These are phyloP conservation scores for Blastobotrys raffinosifermentans DNA, from an alignment of 1,139 yeast genomes.

Conservation along the genomic window DNA sequence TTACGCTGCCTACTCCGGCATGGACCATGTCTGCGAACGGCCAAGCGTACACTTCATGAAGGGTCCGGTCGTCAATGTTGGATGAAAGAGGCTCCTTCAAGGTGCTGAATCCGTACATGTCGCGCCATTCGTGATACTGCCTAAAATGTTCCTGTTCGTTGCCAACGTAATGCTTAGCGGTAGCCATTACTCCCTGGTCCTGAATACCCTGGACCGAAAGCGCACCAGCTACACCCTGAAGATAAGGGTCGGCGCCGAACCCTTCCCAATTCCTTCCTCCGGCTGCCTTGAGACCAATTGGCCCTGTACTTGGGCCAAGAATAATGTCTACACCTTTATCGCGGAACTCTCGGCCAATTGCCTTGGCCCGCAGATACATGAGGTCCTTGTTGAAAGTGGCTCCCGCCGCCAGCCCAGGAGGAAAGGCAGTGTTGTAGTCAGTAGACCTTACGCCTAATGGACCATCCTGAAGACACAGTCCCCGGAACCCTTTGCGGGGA, in stretches of 20 bases:
- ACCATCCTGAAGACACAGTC: slow-evolving; percentile 61
- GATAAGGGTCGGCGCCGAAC: slow-evolving; percentile 57
- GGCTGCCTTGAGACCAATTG: slow-evolving; percentile 54
- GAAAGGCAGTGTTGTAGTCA: slow-evolving; percentile 52
- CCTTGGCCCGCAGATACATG: slow-evolving; percentile 48
- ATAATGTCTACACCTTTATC: slow-evolving; percentile 53
- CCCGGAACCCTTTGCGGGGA: slow-evolving; percentile 50
- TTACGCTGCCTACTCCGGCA: slow-evolving; percentile 56
- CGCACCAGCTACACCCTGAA: slow-evolving; percentile 52
- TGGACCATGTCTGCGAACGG: slow-evolving; percentile 60
- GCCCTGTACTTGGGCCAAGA: slow-evolving; percentile 58
- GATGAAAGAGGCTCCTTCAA: slow-evolving; percentile 27
- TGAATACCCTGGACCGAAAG: slow-evolving; percentile 52
- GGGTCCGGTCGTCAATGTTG: slow-evolving; percentile 53
- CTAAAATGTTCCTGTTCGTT: slow-evolving; percentile 62
- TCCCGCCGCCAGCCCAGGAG: slow-evolving; percentile 54
- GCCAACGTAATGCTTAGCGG: slow-evolving; percentile 50
- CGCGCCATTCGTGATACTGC: slow-evolving; percentile 50
- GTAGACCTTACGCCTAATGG: slow-evolving; percentile 57
- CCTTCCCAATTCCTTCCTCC: slow-evolving; percentile 67
- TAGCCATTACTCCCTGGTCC: slow-evolving; percentile 51
- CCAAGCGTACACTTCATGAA: slow-evolving; percentile 60
- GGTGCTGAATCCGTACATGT: slow-evolving; percentile 28
- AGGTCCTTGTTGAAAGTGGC: slow-evolving; percentile 52
- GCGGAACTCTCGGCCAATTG: slow-evolving; percentile 51